Conservation (phyloP, 257 asterid genomes). For the Solanum ossicruentum region DNA sequence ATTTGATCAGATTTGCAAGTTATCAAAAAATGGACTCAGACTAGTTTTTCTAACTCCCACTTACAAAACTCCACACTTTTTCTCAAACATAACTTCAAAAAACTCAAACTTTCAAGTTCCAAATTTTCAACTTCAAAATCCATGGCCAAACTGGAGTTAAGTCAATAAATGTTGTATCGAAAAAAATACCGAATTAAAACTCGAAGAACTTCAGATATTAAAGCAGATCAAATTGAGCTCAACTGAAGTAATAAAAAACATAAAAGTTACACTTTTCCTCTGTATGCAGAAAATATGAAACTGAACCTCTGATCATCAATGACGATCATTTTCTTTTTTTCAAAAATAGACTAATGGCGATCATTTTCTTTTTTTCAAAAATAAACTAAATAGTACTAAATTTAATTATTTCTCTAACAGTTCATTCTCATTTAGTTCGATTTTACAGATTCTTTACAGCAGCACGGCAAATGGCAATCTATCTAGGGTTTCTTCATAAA, state of each 20-base stretch:
- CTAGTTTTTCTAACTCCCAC: neutral
- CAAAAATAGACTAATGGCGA: neutral
- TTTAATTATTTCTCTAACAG: neutral
- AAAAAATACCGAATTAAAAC: neutral
- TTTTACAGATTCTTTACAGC: neutral
- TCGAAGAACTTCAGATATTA: neutral
- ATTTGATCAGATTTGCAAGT: neutral
- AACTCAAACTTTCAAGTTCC: no score
- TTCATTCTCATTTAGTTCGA: neutral
- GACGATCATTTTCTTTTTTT: neutral
- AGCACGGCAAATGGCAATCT: neutral
- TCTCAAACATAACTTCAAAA: neutral
- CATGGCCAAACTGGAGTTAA: neutral
- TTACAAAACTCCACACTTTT: neutral
- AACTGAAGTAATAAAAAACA: neutral
- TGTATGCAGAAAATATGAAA: neutral
- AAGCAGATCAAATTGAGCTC: neutral
- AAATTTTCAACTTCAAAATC: no score
- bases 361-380: neutral
- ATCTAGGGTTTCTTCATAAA: neutral
- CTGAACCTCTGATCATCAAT: neutral
- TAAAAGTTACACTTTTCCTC: no score
- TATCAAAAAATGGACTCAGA: neutral
- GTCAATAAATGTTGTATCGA: neutral
- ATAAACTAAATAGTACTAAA: neutral